Evolutionary conservation across 345 rosid genomes (phyloP).

Genomic region (Eucalyptus dawsonii): DNA sequence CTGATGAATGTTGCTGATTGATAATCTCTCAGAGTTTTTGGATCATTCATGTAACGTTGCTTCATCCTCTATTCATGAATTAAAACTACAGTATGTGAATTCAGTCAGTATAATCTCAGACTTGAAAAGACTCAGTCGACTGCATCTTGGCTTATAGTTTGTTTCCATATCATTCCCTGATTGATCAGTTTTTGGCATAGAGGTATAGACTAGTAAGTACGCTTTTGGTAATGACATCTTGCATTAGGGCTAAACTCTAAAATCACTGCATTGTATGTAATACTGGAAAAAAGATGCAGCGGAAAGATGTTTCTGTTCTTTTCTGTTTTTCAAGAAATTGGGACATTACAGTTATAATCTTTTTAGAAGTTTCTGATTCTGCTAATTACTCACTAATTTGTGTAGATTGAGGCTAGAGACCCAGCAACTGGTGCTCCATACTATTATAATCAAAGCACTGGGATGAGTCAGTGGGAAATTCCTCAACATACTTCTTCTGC

Average conservation of each 20-base stretch:
- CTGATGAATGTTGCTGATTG: neutral
- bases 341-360: neutral
- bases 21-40: neutral
- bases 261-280: neutral
- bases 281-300: neutral
- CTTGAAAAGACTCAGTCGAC: neutral
- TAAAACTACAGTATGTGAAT: neutral
- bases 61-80: neutral
- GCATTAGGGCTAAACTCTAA: neutral
- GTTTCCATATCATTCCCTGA: neutral
- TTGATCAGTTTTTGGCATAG: neutral
- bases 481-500: conserved; percentile 35
- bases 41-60: neutral
- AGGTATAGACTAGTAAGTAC: neutral
- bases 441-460: conserved; percentile 56
- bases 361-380: neutral
- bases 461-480: conserved; percentile 80
- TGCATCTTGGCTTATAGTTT: neutral
- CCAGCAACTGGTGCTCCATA: conserved; percentile 61
- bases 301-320: neutral
- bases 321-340: neutral
- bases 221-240: neutral
- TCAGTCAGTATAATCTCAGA: neutral
- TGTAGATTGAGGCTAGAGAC: conserved; percentile 73
- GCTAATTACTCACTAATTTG: neutral